Base-by-base conservation (phyloP, 2,329 filamentous ascomycete genomes). In the Domatiomyces catenatus region DNA sequence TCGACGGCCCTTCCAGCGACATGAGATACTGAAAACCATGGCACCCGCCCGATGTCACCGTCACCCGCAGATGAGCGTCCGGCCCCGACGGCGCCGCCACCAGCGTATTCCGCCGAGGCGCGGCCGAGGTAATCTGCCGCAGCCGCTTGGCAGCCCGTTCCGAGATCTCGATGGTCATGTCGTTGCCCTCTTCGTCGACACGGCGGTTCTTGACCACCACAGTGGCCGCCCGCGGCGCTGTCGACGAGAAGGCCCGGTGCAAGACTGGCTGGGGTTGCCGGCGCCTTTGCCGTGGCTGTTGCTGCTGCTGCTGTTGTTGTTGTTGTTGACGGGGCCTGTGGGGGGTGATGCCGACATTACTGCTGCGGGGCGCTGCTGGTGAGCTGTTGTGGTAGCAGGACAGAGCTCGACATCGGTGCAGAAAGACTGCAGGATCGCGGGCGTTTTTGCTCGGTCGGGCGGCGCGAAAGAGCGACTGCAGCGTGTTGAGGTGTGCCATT, bases 11-110 rank as follows among this genome's bases (percentile, higher is more conserved):
- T 47, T 86, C 83, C 3, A 96, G 75, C 15, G 82, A 86, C 86
- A 98, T 94, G 46, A 94, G 71, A 64, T 98, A 98, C 66, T 98
- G 92, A 67, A 98, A 98, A 47, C 92, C 92, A 68, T 98, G 92
- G 66, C 92, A 98, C 50, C 92, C 92, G 56, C 92, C 92, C 51
- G 84, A 87, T 63, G 94, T 88, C 52, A 98, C 89, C 54, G 85
- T 83, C 58, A 98, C 85, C 48, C 90, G 85, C n/a, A 98, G 76
- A 20, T 88, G 86, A 28, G 94, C 78, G 61, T 84, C 74, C 1
- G 86, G 86, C 64, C 54, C 60, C 53, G 58, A 44, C 6, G 60
- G 62, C 3, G 65, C 58, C 2, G 63, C 61, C 67, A 74, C 52
- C 54, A 72, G 53, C 58, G 66, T 55, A 65, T 63, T 59, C 73